Percentiles rank a stretch among this genome's conserved stretches.
Conservation (phyloP, 1,284 basidiomycete genomes). For the Ustilago nuda region DNA sequence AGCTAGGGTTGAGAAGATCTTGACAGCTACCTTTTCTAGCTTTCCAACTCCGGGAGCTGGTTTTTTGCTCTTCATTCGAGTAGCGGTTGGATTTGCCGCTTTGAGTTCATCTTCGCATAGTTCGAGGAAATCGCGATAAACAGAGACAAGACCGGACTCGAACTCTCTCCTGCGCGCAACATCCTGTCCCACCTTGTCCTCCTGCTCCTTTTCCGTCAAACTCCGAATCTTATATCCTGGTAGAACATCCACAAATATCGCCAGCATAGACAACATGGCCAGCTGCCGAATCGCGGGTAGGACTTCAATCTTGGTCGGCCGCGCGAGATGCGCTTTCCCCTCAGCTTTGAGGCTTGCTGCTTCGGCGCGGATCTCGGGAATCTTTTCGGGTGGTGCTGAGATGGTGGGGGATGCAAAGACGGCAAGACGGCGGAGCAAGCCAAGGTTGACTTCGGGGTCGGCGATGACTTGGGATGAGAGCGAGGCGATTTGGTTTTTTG, state of each 20-base stretch:
- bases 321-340: slow-evolving; percentile 69
- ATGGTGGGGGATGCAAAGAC: slow-evolving; percentile 52
- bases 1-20: slow-evolving; percentile 87
- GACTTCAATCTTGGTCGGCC: slow-evolving; percentile 71
- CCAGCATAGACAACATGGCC: slow-evolving; percentile 88
- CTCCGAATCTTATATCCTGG: slow-evolving; percentile 83
- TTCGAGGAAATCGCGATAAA: slow-evolving; percentile 90
- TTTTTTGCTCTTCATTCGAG: background rate
- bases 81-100: slow-evolving; percentile 68
- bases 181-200: slow-evolving; percentile 93
- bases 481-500: slow-evolving; percentile 67
- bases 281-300: slow-evolving; percentile 86
- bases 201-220: slow-evolving; percentile 88
- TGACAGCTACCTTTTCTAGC: slow-evolving; percentile 73
- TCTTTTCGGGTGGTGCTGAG: slow-evolving; percentile 47
- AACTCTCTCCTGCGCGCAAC: slow-evolving; percentile 90
- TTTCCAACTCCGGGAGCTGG: slow-evolving; percentile 64
- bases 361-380: slow-evolving; percentile 32
- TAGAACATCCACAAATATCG: slow-evolving; percentile 94
- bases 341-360: slow-evolving; percentile 56
- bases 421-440: slow-evolving; percentile 52
- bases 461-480: slow-evolving; percentile 63
- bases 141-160: slow-evolving; percentile 91
- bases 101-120: slow-evolving; percentile 85
- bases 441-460: slow-evolving; percentile 65